A percentile compares a stretch with the other conserved stretches of the same genome.
Conservation (phyloP, 1,284 basidiomycete species). For the Cutaneotrichosporon cutaneum region DNA sequence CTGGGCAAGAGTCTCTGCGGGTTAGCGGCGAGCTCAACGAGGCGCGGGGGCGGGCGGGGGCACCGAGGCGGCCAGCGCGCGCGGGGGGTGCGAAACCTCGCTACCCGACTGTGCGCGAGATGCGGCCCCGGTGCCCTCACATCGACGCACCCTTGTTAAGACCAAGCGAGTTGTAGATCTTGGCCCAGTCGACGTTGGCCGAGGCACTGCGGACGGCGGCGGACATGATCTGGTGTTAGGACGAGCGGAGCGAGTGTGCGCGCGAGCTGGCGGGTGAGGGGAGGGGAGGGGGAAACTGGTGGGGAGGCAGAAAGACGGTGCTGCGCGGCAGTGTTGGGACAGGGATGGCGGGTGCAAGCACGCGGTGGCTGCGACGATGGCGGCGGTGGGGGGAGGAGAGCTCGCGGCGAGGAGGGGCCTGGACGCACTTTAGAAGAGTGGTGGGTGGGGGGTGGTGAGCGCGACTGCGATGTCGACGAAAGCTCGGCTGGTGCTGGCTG, state of each 20-base stretch:
- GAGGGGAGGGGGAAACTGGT: constrained; percentile 1
- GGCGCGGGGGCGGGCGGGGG: background rate
- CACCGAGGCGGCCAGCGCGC: background rate
- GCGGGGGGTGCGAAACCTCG: too few relatives aligned
- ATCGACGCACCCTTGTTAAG: constrained; percentile 74
- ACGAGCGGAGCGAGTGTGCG: background rate
- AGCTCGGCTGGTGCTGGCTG: background rate
- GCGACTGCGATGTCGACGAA: constrained; percentile 9
- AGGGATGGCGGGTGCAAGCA: too few relatives aligned
- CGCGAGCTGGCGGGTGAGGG: constrained; percentile 7
- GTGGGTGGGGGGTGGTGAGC: constrained; percentile 1
- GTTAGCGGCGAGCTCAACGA: constrained; percentile 7
- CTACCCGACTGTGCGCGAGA: background rate
- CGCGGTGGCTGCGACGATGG: background rate
- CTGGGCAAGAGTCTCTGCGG: constrained; percentile 76
- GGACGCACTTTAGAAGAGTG: constrained; percentile 9
- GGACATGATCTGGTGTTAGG: constrained; percentile 21
- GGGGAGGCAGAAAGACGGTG: background rate
- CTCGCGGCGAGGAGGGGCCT: background rate
- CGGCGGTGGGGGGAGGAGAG: background rate
- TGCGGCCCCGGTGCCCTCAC: background rate
- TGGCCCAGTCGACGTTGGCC: constrained; percentile 68
- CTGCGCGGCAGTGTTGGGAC: background rate
- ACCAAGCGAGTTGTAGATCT: constrained; percentile 84
- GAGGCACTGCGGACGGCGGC: constrained; percentile 24